These are phyloP conservation scores for Emericellopsis terricola DNA, from an alignment of 495 filamentous ascomycete species.

Conservation along the genomic window DNA sequence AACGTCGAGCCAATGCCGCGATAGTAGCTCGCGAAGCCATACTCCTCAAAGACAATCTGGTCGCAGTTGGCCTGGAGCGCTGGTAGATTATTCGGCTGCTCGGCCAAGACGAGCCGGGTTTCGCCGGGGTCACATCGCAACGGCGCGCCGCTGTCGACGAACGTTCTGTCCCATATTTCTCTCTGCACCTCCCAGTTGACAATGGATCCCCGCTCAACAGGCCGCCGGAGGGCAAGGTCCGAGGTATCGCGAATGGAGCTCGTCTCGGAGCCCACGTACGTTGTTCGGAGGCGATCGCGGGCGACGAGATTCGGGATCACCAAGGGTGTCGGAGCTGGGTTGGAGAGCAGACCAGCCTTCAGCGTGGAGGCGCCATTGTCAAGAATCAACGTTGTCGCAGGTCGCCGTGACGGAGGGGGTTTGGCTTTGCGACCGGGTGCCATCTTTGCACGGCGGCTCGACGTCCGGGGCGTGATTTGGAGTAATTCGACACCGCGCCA, in stretches of 20 bases:
- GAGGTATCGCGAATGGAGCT: slow-evolving; percentile 73
- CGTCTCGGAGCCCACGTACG: slow-evolving; percentile 68
- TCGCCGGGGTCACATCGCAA: slow-evolving; percentile 57
- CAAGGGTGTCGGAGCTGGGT: slow-evolving; percentile 33
- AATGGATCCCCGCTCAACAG: slow-evolving; percentile 87
- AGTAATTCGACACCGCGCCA: too few relatives aligned
- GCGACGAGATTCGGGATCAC: slow-evolving; percentile 79
- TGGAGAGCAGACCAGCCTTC: slow-evolving; percentile 70
- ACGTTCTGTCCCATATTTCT: slow-evolving; percentile 87
- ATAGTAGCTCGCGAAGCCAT: slow-evolving; percentile 78
- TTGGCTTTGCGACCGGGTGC: slow-evolving; percentile 24
- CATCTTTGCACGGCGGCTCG: too few relatives aligned
- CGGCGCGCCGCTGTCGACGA: slow-evolving; percentile 57
- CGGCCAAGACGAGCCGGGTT: slow-evolving; percentile 67
- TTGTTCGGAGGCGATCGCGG: slow-evolving; percentile 57
- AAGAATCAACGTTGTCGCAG: slow-evolving; percentile 59
- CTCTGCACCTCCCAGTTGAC: slow-evolving; percentile 96
- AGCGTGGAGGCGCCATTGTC: slow-evolving; percentile 92
- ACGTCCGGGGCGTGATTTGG: too few relatives aligned
- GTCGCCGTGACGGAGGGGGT: slow-evolving; percentile 19
- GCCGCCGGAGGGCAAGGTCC: slow-evolving; percentile 70
- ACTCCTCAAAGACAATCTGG: slow-evolving; percentile 95
- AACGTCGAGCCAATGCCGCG: slow-evolving; percentile 57
- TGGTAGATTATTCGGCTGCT: slow-evolving; percentile 76
- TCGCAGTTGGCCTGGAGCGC: slow-evolving; percentile 76